Evolutionary conservation across 164 flowering plant genomes (phyloP).

Genomic region (Macadamia integrifolia): DNA sequence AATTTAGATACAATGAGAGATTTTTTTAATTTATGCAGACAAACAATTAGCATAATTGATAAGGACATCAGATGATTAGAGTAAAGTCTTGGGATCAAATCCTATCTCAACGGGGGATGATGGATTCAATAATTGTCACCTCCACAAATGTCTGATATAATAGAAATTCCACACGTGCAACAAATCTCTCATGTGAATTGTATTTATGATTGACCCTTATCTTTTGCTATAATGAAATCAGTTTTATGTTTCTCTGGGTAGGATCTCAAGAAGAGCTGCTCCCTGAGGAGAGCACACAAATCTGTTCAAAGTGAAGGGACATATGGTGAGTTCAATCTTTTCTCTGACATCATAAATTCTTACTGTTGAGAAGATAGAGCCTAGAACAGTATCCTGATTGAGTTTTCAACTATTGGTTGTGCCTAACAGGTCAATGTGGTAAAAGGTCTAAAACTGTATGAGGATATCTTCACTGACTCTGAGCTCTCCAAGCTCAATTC

Average conservation of each 20-base stretch:
- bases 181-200: no score
- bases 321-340: slow-evolving; percentile 71
- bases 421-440: slow-evolving; percentile 85
- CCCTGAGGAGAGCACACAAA: slow-evolving; percentile 25
- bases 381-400: background rate
- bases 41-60: no score
- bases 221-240: background rate
- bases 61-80: no score
- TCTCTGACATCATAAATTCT: slow-evolving; percentile 11
- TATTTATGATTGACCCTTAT: no score
- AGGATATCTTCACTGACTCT: slow-evolving; percentile 62
- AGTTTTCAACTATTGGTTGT: slow-evolving; percentile 10
- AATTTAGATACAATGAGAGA: no score
- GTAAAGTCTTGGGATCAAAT: no score
- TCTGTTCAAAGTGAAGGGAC: slow-evolving; percentile 82
- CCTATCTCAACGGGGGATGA: no score
- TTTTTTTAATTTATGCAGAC: no score
- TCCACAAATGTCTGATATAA: no score
- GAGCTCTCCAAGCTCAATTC: slow-evolving; percentile 64
- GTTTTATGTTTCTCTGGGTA: slow-evolving; percentile 20
- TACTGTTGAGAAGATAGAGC: slow-evolving; percentile 15
- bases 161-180: no score
- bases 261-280: slow-evolving; percentile 54
- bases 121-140: no score
- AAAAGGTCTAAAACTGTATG: slow-evolving; percentile 79